Percentiles rank a stretch among this genome's conserved stretches.
Conservation (phyloP, 1,284 basidiomycete species). For the Nidula niveotomentosa region DNA sequence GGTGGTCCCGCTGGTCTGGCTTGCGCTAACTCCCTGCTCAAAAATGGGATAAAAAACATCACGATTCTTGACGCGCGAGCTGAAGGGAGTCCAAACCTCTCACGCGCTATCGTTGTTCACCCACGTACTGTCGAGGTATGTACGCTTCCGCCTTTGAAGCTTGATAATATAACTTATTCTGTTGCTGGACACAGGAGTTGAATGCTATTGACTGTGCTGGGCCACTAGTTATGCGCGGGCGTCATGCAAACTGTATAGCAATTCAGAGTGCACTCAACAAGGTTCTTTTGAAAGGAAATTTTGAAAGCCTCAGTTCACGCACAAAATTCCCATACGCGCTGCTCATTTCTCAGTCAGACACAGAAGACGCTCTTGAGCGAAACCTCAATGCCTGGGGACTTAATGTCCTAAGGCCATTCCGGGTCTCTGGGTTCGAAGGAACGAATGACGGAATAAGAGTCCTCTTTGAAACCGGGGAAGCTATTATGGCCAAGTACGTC, state of each 20-base stretch:
- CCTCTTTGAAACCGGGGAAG: not conserved
- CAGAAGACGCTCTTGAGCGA: not conserved
- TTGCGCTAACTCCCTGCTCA: not conserved
- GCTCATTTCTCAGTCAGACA: not conserved
- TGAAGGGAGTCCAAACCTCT: not conserved
- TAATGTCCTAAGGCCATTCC: not conserved
- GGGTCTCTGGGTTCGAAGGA: not conserved
- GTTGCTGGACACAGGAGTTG: not conserved
- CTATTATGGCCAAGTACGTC: not conserved
- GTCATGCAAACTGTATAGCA: not conserved
- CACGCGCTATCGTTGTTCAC: not conserved
- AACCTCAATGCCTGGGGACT: not conserved
- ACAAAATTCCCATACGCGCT: not conserved
- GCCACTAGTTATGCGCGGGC: not conserved
- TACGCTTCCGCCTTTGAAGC: not conserved
- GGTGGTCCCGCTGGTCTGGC: not conserved
- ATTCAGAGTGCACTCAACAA: not conserved
- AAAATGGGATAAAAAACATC: not conserved
- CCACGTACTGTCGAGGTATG: not conserved
- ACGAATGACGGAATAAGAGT: not conserved
- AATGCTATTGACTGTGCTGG: not conserved
- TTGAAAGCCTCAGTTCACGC: not conserved
- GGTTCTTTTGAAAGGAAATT: not conserved
- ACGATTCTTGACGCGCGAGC: not conserved
- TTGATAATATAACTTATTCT: too few relatives aligned